phyloP scores from a whole-genome alignment of 148 eudicot species.

The Camellia japonica region DNA sequence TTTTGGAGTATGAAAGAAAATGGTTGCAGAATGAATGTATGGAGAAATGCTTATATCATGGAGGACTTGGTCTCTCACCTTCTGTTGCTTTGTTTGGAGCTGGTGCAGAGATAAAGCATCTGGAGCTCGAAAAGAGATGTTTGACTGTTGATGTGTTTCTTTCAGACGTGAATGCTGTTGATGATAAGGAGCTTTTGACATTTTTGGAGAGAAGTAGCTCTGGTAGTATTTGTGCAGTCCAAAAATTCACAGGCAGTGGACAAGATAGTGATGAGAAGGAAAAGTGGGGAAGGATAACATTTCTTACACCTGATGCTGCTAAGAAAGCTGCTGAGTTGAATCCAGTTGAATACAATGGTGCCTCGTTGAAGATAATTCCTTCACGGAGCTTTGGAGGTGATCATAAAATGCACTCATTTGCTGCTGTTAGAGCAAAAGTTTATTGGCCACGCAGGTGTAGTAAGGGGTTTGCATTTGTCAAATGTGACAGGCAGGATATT shows the following conservation, averaged over 20 bases:
- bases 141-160: conserved; percentile 68
- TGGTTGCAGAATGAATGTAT: conserved; percentile 72
- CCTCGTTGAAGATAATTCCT: conserved; percentile 45
- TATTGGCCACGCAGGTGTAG: conserved; percentile 89
- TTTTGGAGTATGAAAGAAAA: conserved; percentile 52
- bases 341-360: conserved; percentile 41
- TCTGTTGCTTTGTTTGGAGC: conserved; percentile 86
- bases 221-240: conserved; percentile 57
- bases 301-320: conserved; percentile 83
- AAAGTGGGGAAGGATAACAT: conserved; percentile 86
- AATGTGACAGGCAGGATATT: conserved; percentile 57
- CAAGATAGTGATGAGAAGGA: conserved; percentile 48
- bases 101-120: conserved; percentile 87
- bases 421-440: conserved; percentile 69
- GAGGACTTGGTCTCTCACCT: conserved; percentile 57
- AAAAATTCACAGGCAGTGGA: conserved; percentile 40
- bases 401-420: conserved; percentile 46
- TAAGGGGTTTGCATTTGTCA: conserved; percentile 63
- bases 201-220: conserved; percentile 47
- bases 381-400: conserved; percentile 53
- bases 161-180: conserved; percentile 41
- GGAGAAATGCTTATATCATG: conserved; percentile 68
- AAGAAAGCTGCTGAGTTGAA: conserved; percentile 46
- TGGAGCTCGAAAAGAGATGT: conserved; percentile 83
- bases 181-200: conserved; percentile 70